Evolutionary conservation across 306 rosid species (phyloP).

Genomic region (Pueraria montana): DNA sequence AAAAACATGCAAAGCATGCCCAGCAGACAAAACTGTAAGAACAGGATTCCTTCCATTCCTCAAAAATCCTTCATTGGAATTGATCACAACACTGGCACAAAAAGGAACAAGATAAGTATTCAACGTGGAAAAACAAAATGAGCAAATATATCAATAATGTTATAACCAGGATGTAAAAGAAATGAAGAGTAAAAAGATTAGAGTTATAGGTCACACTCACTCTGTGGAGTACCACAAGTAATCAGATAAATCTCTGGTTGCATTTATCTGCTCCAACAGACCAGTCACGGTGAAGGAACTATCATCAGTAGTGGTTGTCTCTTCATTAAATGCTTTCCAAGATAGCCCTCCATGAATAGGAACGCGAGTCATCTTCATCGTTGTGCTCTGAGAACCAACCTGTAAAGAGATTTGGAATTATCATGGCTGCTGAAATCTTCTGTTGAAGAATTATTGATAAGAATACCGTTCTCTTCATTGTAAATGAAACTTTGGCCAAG

Average conservation of each 20-base stretch:
- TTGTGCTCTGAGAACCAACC: constrained; percentile 88
- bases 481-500: constrained; percentile 16
- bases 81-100: constrained; percentile 75
- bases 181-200: neutral
- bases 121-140: neutral
- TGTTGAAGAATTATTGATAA: constrained; percentile 10
- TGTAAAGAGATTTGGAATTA: constrained; percentile 47
- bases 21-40: constrained; percentile 88
- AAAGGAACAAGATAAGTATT: constrained; percentile 29
- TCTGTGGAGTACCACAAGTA: constrained; percentile 98
- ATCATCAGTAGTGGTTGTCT: constrained; percentile 74
- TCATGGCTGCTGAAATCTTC: constrained; percentile 14
- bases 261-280: constrained; percentile 91
- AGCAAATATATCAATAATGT: constrained; percentile 17
- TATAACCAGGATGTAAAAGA: neutral
- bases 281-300: constrained; percentile 78
- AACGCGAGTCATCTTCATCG: constrained; percentile 89
- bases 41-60: constrained; percentile 75
- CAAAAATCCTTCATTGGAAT: constrained; percentile 76
- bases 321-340: constrained; percentile 88
- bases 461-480: neutral
- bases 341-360: constrained; percentile 89
- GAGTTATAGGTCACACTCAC: constrained; percentile 75
- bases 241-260: constrained; percentile 91
- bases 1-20: constrained; percentile 96